Evolutionary conservation across 805 yeast genomes (phyloP), one percentile per base, ranked within the genome.

Genomic region (Metschnikowia colocasiae): DNA sequence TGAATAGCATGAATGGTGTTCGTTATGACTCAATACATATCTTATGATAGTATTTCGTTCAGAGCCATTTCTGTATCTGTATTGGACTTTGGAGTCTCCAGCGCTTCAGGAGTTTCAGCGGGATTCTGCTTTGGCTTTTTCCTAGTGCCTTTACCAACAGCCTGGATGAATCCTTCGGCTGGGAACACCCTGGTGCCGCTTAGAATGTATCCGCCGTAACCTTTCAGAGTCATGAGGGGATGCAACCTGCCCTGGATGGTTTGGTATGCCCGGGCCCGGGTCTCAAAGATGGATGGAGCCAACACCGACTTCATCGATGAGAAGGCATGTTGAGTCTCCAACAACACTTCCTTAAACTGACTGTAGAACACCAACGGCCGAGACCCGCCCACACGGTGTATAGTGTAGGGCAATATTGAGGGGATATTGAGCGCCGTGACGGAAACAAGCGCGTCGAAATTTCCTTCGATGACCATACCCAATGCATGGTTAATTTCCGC

Each of bases 231-330:
- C 99, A 94, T 94, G 50, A 83, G 61, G 0, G 99, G 99, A 64
- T 94, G 99, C 59, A 92, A 73, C 61, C 95, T 82, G 6, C 98
- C 99, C 16, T 95, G 88, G 25, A 92, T 81, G 3, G 97, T 89
- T 70, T 94, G 99, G 63, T 85, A 91, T 42, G 83, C 83, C 53
- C 97, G 79, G 10, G 86, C 94, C 52, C 87, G 75, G 1, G 95
- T 80, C 64, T 91, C 97, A 52, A 79, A 75, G 19, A 92, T 80
- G 13, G 88, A 80, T 4, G 97, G 95, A 0, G 94, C 92, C 56
- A 94, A 71, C 8, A 87, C 79, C 39, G 89, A 75, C 50, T 80
- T 74, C 58, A 91, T 95, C 25, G 69, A 68, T 53, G 79, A 73
- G 37, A 91, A 71, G n/a, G 69, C 73, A 54, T 86, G 84, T 51